Percentiles rank a stretch among this genome's conserved stretches.
phyloP scores from a whole-genome alignment of 2,329 filamentous ascomycete genomes.

The Phialocephala subalpina region DNA sequence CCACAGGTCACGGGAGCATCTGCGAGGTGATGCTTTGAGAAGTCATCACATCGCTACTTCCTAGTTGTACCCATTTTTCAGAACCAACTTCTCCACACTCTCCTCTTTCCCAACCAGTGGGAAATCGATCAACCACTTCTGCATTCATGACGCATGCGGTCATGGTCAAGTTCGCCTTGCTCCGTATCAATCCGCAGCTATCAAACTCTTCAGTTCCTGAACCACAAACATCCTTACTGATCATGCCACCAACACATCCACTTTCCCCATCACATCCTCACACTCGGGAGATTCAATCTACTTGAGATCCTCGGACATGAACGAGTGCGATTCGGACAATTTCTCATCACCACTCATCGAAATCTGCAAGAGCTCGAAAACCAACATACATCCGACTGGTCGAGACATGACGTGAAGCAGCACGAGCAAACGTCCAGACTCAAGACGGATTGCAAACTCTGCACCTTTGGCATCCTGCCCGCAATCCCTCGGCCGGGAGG shows the following conservation, averaged over 20 bases:
- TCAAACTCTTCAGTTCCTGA: slow-evolving; percentile 12
- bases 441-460: not conserved
- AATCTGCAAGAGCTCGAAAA: not conserved
- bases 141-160: slow-evolving; percentile 9
- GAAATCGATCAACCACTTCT: not conserved
- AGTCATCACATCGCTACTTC: not conserved
- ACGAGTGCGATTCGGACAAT: not conserved
- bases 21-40: slow-evolving; percentile 1
- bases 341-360: not conserved
- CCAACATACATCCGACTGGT: slow-evolving; percentile 4
- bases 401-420: slow-evolving; percentile 3
- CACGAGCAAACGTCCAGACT: not conserved
- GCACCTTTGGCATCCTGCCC: not conserved
- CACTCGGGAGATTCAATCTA: not conserved
- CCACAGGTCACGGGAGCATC: not conserved
- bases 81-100: not conserved
- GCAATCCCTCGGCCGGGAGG: not conserved
- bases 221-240: slow-evolving; percentile 5
- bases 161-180: not conserved
- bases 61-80: not conserved
- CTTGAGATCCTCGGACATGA: slow-evolving; percentile 4
- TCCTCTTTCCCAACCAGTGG: slow-evolving; percentile 4
- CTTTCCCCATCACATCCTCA: not conserved
- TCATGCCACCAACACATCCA: not conserved
- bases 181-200: slow-evolving; percentile 6